A percentile compares a stretch with the other conserved stretches of the same genome.
Conservation (phyloP, 2,329 filamentous ascomycete species). For the Cucurbitaria berberidis region DNA sequence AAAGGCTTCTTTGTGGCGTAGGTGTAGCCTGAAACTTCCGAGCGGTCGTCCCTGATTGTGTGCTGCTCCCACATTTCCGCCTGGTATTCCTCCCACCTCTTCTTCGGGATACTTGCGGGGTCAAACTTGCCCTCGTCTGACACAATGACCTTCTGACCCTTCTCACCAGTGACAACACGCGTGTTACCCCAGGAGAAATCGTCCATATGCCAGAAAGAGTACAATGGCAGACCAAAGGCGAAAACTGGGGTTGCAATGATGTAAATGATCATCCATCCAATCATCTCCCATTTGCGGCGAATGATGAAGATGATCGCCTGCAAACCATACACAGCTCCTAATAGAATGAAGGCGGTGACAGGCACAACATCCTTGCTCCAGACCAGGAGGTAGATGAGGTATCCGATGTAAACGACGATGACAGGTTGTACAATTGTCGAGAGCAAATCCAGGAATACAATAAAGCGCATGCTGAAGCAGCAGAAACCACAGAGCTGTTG, state of each 20-base stretch:
- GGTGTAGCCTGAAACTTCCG: slow-evolving; percentile 90
- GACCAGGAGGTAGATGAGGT: slow-evolving; percentile 79
- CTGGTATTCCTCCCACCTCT: slow-evolving; percentile 99
- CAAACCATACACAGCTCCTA: slow-evolving; percentile 95
- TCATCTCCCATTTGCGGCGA: slow-evolving; percentile 98
- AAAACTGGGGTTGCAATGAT: slow-evolving; percentile 90
- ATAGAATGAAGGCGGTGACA: slow-evolving; percentile 83
- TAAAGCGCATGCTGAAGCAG: slow-evolving; percentile 99
- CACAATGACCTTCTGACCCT: slow-evolving; percentile 88
- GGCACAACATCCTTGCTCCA: slow-evolving; percentile 71
- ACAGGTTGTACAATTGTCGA: slow-evolving; percentile 93
- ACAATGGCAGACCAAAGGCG: slow-evolving; percentile 86
- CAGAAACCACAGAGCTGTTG: slow-evolving; percentile 98
- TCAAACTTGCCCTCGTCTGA: slow-evolving; percentile 99
- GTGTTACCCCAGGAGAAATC: slow-evolving; percentile 99
- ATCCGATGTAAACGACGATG: slow-evolving; percentile 85
- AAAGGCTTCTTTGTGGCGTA: slow-evolving; percentile 82
- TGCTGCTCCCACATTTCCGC: slow-evolving; percentile 96
- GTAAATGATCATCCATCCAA: slow-evolving; percentile 99
- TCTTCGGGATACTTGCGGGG: slow-evolving; percentile 87
- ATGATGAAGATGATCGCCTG: slow-evolving; percentile 97
- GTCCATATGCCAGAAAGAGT: slow-evolving; percentile 99
- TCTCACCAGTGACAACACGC: slow-evolving; percentile 92
- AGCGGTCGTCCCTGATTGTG: slow-evolving; percentile 80
- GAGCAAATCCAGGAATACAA: slow-evolving; percentile 92